Evolutionary conservation across 2,329 filamentous ascomycete species (phyloP).

Genomic region (Neodidymelliopsis sp.): DNA sequence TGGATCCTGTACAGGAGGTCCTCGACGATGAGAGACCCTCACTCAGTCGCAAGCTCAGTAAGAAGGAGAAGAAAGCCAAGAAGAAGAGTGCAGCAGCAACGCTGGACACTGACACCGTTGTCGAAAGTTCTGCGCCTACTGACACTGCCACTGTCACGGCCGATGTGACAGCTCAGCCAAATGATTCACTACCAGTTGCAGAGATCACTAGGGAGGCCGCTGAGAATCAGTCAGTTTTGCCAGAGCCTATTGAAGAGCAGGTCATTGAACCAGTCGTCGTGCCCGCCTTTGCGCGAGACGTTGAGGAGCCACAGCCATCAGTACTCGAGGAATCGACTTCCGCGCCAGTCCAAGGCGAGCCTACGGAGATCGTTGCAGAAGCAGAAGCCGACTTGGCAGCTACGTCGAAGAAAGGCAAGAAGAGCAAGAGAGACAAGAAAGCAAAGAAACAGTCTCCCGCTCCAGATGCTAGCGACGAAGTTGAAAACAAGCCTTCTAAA

Average conservation of each 20-base stretch:
- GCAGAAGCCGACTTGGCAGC: slow-evolving; percentile 28
- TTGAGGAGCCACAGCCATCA: not conserved
- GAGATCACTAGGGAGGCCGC: no score
- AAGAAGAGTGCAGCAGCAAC: slow-evolving; percentile 25
- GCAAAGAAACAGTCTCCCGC: slow-evolving; percentile 25
- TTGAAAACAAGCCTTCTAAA: not conserved
- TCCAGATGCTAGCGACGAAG: slow-evolving; percentile 14
- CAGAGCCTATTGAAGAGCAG: not conserved
- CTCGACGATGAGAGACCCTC: slow-evolving; percentile 22
- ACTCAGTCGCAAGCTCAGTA: slow-evolving; percentile 41
- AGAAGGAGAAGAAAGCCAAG: slow-evolving; percentile 43
- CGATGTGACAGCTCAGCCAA: no score
- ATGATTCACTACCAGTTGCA: no score
- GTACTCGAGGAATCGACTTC: slow-evolving; percentile 7
- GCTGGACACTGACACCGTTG: slow-evolving; percentile 12
- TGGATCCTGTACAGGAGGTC: slow-evolving; percentile 7
- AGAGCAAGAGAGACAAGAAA: slow-evolving; percentile 44
- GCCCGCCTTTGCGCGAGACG: not conserved
- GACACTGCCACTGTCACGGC: no score
- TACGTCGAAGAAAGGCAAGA: slow-evolving; percentile 33
- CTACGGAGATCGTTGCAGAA: slow-evolving; percentile 17
- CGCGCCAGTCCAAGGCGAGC: slow-evolving; percentile 9
- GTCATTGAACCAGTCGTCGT: not conserved
- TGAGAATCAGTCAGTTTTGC: no score
- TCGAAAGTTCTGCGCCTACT: not conserved